phyloP scores from a whole-genome alignment of 2,329 filamentous ascomycete genomes.

The Ophiostoma ulmi region DNA sequence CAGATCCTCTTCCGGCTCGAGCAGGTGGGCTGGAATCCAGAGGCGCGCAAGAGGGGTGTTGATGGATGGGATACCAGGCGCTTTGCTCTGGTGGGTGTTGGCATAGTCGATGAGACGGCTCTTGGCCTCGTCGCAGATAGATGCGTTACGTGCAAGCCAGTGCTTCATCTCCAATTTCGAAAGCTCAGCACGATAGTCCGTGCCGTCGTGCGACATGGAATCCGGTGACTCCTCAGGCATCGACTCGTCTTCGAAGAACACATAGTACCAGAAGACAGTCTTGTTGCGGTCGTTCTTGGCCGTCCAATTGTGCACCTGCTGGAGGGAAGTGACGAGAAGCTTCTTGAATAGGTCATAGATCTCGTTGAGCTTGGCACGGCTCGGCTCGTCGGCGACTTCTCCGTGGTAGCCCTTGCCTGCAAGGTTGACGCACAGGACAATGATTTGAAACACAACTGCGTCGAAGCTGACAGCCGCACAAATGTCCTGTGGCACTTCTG shows the following conservation, averaged over 20 bases:
- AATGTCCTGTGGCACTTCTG: constrained; percentile 60
- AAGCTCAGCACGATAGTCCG: constrained; percentile 50
- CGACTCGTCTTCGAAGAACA: constrained; percentile 56
- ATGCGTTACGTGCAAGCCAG: constrained; percentile 58
- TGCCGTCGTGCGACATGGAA: constrained; percentile 45
- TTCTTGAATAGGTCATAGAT: constrained; percentile 64
- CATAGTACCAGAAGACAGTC: constrained; percentile 64
- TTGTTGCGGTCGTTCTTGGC: constrained; percentile 65
- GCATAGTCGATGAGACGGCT: constrained; percentile 53
- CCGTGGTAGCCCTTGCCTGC: constrained; percentile 63
- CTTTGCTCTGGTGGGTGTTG: constrained; percentile 44
- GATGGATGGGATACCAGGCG: constrained; percentile 46
- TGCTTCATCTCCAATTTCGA: constrained; percentile 58
- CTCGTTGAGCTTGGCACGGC: constrained; percentile 54
- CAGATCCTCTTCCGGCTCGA: constrained; percentile 43
- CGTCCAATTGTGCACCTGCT: constrained; percentile 65
- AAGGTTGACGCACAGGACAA: constrained; percentile 61
- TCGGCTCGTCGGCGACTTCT: constrained; percentile 55
- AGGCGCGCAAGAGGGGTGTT: constrained; percentile 52
- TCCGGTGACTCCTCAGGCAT: constrained; percentile 46
- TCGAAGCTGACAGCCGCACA: constrained; percentile 61
- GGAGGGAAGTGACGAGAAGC: constrained; percentile 58
- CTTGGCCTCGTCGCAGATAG: constrained; percentile 52
- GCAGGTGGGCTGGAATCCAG: constrained; percentile 48
- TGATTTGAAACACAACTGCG: constrained; percentile 60